Evolutionary conservation across 129 eudicot species (phyloP).

Genomic region (Gnaphalium uliginosum): DNA sequence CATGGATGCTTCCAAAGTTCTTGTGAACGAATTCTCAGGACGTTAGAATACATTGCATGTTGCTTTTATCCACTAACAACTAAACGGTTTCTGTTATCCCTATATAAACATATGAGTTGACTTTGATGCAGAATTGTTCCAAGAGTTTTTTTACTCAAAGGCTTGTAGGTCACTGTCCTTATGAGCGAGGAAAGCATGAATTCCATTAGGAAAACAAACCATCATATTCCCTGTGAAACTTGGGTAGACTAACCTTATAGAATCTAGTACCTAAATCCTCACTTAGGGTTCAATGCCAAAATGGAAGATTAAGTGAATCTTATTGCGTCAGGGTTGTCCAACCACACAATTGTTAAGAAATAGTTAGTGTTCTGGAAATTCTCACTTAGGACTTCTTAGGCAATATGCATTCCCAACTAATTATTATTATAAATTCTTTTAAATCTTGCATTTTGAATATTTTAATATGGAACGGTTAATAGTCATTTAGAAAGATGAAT

Average conservation of each 20-base stretch:
- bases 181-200: neutral
- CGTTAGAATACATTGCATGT: neutral
- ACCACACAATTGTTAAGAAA: conserved; percentile 6
- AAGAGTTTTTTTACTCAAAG: neutral
- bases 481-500: neutral
- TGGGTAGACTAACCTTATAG: neutral
- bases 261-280: neutral
- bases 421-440: neutral
- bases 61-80: neutral
- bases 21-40: neutral
- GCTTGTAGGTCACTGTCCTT: neutral
- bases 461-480: neutral
- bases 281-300: neutral
- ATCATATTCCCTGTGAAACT: neutral
- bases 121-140: neutral
- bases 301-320: neutral
- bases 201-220: neutral
- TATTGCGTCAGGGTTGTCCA: neutral
- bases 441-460: neutral
- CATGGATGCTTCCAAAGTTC: neutral
- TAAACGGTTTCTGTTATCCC: neutral
- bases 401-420: neutral
- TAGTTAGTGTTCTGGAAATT: conserved; percentile 3
- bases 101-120: neutral
- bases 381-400: neutral